Evolutionary conservation across 2,329 filamentous ascomycete species (phyloP).

Genomic region (Fusarium mangiferae): DNA sequence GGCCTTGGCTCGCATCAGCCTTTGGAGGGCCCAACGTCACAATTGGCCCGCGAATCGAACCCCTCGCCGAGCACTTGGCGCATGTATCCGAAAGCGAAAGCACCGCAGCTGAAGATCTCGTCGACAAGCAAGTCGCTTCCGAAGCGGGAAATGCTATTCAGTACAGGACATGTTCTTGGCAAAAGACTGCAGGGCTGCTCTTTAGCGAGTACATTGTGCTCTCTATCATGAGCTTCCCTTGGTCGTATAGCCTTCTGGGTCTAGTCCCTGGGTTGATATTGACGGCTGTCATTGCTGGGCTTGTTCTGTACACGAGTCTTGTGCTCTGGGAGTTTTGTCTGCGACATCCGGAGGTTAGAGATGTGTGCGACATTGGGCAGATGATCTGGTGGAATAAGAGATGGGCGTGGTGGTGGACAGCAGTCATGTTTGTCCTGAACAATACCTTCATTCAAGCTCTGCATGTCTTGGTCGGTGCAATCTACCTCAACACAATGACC

Average conservation of each 20-base stretch:
- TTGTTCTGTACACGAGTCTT: conserved; percentile 80
- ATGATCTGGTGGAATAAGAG: conserved; percentile 88
- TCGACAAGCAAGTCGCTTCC: conserved; percentile 73
- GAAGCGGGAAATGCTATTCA: conserved; percentile 84
- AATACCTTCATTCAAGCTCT: conserved; percentile 89
- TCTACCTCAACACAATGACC: conserved; percentile 90
- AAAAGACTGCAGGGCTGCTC: conserved; percentile 88
- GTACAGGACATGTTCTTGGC: conserved; percentile 93
- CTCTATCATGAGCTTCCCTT: conserved; percentile 92
- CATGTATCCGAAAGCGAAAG: conserved; percentile 51
- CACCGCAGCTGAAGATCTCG: conserved; percentile 58
- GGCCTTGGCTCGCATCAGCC: conserved; percentile 44
- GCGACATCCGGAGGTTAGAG: conserved; percentile 86
- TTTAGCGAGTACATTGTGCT: conserved; percentile 96
- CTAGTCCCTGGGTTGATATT: conserved; percentile 85
- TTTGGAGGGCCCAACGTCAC: conserved; percentile 53
- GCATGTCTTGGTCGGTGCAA: conserved; percentile 83
- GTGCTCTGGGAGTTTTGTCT: conserved; percentile 84
- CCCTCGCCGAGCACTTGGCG: conserved; percentile 52
- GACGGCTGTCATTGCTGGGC: conserved; percentile 77
- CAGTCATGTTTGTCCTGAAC: conserved; percentile 90
- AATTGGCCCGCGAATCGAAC: conserved; percentile 64
- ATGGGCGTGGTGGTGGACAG: conserved; percentile 75
- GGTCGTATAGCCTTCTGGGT: conserved; percentile 87
- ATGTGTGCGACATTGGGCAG: conserved; percentile 92